A percentile compares a stretch with the other conserved stretches of the same genome.
Evolutionary conservation across 352 stramenopile species (phyloP).

Genomic region (Phytophthora idaei): DNA sequence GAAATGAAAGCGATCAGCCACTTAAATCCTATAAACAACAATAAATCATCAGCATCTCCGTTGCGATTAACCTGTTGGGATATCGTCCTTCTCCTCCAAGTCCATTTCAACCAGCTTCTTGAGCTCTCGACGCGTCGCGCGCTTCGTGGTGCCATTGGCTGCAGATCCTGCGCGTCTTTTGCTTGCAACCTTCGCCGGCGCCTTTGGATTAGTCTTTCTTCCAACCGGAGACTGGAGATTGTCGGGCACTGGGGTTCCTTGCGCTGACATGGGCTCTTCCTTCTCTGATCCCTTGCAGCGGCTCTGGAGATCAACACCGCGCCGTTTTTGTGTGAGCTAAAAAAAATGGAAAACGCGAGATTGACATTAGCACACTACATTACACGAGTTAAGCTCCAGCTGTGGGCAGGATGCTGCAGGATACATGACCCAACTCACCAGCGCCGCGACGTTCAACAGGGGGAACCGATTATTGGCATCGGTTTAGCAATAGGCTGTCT

Average conservation of each 20-base stretch:
- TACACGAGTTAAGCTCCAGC: not conserved
- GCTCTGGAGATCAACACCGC: not conserved
- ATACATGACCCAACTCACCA: slow-evolving; percentile 13
- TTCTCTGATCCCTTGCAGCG: not conserved
- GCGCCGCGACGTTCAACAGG: slow-evolving; percentile 8
- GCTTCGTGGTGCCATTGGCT: slow-evolving; percentile 45
- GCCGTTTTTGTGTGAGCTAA: slow-evolving; percentile 2
- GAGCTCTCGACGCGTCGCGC: slow-evolving; percentile 73
- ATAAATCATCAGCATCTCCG: not conserved
- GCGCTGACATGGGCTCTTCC: slow-evolving; percentile 33
- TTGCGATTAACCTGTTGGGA: slow-evolving; percentile 34
- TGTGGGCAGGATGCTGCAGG: not conserved
- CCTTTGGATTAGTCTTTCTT: slow-evolving; percentile 45
- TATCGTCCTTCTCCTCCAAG: slow-evolving; percentile 73
- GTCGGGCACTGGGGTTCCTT: slow-evolving; percentile 35
- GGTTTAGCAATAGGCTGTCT: not conserved
- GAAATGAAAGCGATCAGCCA: not conserved
- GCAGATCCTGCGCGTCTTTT: slow-evolving; percentile 47
- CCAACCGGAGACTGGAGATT: slow-evolving; percentile 43
- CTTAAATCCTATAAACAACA: not conserved
- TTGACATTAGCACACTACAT: not conserved
- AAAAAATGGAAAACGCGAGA: not conserved
- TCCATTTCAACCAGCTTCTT: slow-evolving; percentile 83
- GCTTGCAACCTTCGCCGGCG: slow-evolving; percentile 41
- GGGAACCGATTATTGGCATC: slow-evolving; percentile 15